Evolutionary conservation across 2,329 filamentous ascomycete species (phyloP), one percentile per base, ranked within the genome.

Genomic region (Colletotrichum spaethianum): DNA sequence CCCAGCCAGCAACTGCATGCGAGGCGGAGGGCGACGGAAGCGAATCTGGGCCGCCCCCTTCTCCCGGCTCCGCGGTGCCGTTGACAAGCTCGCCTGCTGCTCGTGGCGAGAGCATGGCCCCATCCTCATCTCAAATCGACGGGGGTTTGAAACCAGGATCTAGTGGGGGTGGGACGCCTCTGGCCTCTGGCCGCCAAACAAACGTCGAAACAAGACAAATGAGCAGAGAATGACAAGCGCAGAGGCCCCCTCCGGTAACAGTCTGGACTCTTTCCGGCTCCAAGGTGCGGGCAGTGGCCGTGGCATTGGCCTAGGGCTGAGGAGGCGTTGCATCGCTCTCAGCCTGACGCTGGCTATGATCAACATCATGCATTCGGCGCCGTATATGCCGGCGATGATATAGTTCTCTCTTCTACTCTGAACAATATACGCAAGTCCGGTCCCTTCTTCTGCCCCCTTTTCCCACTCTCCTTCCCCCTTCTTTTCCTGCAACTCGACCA

Each of bases 41-140:
- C 53, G 31, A 23, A 33, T n/a, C 53, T 23, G 33, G 31, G 28
- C 20, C 26, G 36, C 61, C 33, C 50, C 53, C 23, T 33, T 31
- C 48, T 63, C 44, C 69, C 69, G 52, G 59, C 52, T 42, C 65
- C 52, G 52, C 20, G 59, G 44, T 59, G 64, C 64, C 50, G 68
- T 61, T 36, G 50, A 38, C 56, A 61, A 63, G 63, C 63, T 67
- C 62, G 63, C 56, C 12, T 55, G 50, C 63, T 71, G 63, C 48
- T 38, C 56, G 63, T 72, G 69, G 57, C 64, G 64, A 63, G 69
- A 72, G 44, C 57, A 52, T 68, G 69, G 59, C 69, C 60, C 65
- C 69, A 64, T 72, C 65, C 38, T 69, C 69, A 69, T 69, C 65
- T 69, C 60, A 69, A 59, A 36, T 40, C 52, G 59, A 69, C 65